A percentile compares a stretch with the other conserved stretches of the same genome.
phyloP scores from a whole-genome alignment of 148 eudicot genomes.

The Nepenthes mirabilis region DNA sequence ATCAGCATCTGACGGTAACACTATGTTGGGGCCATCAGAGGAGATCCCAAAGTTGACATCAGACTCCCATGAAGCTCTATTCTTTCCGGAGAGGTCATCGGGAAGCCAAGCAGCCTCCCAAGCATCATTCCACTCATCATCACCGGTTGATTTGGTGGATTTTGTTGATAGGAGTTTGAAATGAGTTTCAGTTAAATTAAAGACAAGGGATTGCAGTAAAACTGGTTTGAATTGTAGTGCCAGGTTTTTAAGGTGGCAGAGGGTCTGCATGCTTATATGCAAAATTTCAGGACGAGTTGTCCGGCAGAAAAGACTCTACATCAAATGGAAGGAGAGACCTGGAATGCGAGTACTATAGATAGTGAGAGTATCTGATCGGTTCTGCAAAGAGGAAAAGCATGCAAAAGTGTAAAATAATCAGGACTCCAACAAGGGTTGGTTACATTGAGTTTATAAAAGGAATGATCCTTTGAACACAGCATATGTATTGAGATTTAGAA shows the following conservation, averaged over 20 bases:
- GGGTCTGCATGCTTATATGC: neutral
- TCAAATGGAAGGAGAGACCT: too few species aligned
- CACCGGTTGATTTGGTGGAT: constrained; percentile 17
- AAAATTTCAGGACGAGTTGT: neutral
- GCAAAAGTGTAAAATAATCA: too few species aligned
- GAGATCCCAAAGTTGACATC: constrained; percentile 30
- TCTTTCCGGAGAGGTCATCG: constrained; percentile 35
- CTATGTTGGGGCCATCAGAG: neutral
- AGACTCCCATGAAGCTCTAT: constrained; percentile 57
- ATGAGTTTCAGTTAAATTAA: neutral
- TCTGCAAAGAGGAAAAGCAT: too few species aligned
- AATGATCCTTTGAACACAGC: too few species aligned
- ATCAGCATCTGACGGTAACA: constrained; percentile 26
- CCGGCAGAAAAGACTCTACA: too few species aligned
- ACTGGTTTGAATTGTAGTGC: neutral
- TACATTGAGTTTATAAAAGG: too few species aligned
- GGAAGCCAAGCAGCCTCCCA: constrained; percentile 95
- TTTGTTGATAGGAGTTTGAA: constrained; percentile 5
- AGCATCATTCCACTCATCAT: constrained; percentile 62
- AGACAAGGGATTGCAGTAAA: neutral
- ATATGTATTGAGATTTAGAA: too few species aligned
- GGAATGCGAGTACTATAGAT: too few species aligned
- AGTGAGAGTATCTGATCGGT: too few species aligned
- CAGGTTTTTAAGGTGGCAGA: neutral
- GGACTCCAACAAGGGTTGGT: too few species aligned